Conservation (phyloP, 371 early-diverging fungal species). For the Cokeromyces recurvatus region DNA sequence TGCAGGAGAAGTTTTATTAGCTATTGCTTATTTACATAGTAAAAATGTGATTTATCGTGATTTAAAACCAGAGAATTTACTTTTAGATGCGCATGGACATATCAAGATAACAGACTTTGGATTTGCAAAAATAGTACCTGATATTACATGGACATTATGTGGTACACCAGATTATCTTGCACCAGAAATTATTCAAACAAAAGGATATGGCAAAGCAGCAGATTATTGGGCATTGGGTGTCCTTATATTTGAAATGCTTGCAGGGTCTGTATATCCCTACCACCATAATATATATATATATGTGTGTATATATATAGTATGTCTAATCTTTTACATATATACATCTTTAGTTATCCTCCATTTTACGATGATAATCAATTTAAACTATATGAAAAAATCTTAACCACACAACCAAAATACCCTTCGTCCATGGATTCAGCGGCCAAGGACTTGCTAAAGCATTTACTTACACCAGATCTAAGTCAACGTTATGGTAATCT, state of each 20-base stretch:
- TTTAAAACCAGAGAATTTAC: constrained; percentile 92
- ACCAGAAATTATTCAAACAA: constrained; percentile 88
- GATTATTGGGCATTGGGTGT: constrained; percentile 95
- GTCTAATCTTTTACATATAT: neutral
- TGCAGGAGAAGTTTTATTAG: constrained; percentile 69
- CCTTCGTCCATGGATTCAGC: constrained; percentile 82
- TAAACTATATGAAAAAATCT: constrained; percentile 88
- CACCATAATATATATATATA: too few species aligned
- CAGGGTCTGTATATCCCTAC: constrained; percentile 47
- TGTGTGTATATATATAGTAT: too few species aligned
- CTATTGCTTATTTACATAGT: constrained; percentile 86
- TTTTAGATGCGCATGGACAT: constrained; percentile 91
- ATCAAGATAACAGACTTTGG: constrained; percentile 99
- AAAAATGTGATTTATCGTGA: constrained; percentile 92
- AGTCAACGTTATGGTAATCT: constrained; percentile 87
- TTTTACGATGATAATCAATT: constrained; percentile 94
- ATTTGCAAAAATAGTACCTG: constrained; percentile 92
- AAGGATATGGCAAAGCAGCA: constrained; percentile 87
- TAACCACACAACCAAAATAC: constrained; percentile 71
- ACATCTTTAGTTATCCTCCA: constrained; percentile 65
- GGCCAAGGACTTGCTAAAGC: constrained; percentile 84
- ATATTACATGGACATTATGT: constrained; percentile 95
- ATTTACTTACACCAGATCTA: constrained; percentile 78
- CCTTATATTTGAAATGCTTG: constrained; percentile 89
- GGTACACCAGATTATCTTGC: constrained; percentile 98